Evolutionary conservation across 306 rosid genomes (phyloP).

Genomic region (Vachellia collinsii): DNA sequence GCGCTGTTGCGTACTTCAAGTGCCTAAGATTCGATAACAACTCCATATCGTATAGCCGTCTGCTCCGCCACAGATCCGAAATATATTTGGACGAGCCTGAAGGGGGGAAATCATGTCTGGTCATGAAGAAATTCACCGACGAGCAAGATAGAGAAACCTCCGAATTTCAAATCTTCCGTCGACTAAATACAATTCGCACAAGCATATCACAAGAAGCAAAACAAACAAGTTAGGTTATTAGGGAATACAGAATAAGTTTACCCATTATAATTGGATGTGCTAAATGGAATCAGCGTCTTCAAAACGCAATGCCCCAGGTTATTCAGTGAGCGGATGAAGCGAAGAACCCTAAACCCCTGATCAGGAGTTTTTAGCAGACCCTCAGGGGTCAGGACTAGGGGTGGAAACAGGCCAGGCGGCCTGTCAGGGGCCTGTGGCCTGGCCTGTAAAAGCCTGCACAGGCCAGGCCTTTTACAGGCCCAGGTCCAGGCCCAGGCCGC

Average conservation of each 20-base stretch:
- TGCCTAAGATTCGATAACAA: constrained; percentile 35
- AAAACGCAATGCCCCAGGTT: constrained; percentile 7
- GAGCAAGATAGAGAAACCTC: not conserved
- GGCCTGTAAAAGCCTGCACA: no score
- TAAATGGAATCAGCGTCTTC: constrained; percentile 1
- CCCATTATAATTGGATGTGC: constrained; percentile 13
- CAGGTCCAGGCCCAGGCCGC: no score
- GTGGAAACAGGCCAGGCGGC: no score
- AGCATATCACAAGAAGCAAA: not conserved
- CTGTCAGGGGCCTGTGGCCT: no score
- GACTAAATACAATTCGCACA: not conserved
- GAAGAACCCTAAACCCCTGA: constrained; percentile 34
- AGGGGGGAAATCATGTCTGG: not conserved
- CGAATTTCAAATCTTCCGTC: not conserved
- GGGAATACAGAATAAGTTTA: constrained; percentile 3
- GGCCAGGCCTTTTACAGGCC: no score
- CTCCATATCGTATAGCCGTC: constrained; percentile 30
- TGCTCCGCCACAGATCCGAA: constrained; percentile 43
- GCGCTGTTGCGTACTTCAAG: constrained; percentile 13
- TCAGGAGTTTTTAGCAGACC: no score
- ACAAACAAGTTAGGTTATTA: not conserved
- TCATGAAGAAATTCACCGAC: not conserved
- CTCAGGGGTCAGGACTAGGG: no score
- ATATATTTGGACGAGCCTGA: constrained; percentile 44
- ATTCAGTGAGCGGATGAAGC: not conserved